These are phyloP conservation scores for Drechslerella coelobrocha DNA, from an alignment of 2,329 filamentous ascomycete genomes.

Conservation along the genomic window DNA sequence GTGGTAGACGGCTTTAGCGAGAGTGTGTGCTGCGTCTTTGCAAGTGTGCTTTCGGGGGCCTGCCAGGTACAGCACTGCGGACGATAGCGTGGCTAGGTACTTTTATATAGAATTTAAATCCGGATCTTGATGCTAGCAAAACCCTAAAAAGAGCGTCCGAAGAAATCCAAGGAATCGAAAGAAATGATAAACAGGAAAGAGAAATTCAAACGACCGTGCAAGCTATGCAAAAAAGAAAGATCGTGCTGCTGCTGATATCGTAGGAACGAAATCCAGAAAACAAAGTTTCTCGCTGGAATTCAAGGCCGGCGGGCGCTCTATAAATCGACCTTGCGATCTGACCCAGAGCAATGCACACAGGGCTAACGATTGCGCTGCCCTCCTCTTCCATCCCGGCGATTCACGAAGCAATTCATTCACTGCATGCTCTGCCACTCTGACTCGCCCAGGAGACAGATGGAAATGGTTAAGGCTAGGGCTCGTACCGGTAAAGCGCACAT, in stretches of 20 bases:
- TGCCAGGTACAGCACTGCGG: slow-evolving; percentile 42
- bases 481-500: slow-evolving; percentile 19
- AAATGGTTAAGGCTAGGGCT: slow-evolving; percentile 28
- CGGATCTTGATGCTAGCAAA: slow-evolving; percentile 47
- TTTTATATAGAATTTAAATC: slow-evolving; percentile 42
- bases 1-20: slow-evolving; percentile 51
- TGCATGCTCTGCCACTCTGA: slow-evolving; percentile 34
- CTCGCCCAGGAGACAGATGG: slow-evolving; percentile 9
- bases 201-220: background rate
- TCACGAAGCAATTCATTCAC: background rate
- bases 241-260: slow-evolving; percentile 36
- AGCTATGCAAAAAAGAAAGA: slow-evolving; percentile 11
- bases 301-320: slow-evolving; percentile 35
- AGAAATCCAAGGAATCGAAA: slow-evolving; percentile 10
- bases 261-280: slow-evolving; percentile 42
- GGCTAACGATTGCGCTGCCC: no score
- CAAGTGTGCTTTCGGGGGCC: slow-evolving; percentile 15
- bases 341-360: no score
- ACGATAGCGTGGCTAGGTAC: slow-evolving; percentile 1
- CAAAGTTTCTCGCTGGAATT: slow-evolving; percentile 22
- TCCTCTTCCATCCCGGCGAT: background rate
- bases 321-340: slow-evolving; percentile 19
- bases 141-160: slow-evolving; percentile 23
- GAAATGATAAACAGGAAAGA: slow-evolving; percentile 19
- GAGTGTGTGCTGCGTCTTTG: background rate